phyloP scores from a whole-genome alignment of 805 yeast genomes.

The Metschnikowia rubicola region DNA sequence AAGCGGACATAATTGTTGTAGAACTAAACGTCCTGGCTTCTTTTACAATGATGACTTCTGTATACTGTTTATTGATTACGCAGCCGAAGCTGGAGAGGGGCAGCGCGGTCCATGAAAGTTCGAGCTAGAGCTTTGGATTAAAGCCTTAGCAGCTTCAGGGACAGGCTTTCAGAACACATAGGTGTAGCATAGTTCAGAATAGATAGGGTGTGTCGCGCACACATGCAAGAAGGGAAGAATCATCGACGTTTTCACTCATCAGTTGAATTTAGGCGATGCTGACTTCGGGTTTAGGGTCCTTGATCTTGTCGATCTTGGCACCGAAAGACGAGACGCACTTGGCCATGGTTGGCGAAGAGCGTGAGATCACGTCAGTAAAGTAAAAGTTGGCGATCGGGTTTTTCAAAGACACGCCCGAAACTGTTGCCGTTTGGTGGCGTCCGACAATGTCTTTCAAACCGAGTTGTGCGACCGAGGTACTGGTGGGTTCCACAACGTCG shows the following conservation, averaged over 20 bases:
- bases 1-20: no score
- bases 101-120: no score
- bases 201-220: no score
- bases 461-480: conserved; percentile 51
- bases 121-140: no score
- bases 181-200: no score
- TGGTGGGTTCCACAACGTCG: conserved; percentile 69
- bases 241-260: background rate
- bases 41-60: no score
- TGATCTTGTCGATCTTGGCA: conserved; percentile 56
- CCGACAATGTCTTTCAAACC: conserved; percentile 48
- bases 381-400: conserved; percentile 80
- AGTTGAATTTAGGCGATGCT: conserved; percentile 18
- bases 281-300: conserved; percentile 45
- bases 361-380: conserved; percentile 82
- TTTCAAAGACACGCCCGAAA: conserved; percentile 46
- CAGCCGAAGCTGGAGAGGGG: no score
- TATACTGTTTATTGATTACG: no score
- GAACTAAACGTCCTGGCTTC: no score
- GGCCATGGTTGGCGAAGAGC: conserved; percentile 90
- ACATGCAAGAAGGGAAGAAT: background rate
- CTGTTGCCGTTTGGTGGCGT: conserved; percentile 35
- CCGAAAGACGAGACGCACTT: conserved; percentile 74
- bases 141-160: no score
- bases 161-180: no score